Conservation (phyloP, 2,329 filamentous ascomycete genomes). For the Fusarium fujikuroi region DNA sequence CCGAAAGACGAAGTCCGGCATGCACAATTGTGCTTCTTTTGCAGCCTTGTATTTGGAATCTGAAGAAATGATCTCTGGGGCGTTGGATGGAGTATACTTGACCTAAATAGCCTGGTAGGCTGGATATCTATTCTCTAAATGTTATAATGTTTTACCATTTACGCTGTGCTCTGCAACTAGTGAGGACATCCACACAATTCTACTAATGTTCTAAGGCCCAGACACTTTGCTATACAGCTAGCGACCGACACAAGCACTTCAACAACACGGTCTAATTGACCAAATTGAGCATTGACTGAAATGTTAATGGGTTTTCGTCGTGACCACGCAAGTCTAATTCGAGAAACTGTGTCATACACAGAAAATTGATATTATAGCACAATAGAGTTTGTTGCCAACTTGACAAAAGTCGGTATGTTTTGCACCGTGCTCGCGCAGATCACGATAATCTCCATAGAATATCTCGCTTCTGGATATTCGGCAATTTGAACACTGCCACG, state of each 20-base stretch:
- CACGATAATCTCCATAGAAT: background rate
- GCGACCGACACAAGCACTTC: background rate
- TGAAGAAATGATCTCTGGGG: slow-evolving; percentile 31
- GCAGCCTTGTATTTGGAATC: slow-evolving; percentile 25
- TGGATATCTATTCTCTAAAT: slow-evolving; percentile 24
- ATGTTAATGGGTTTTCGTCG: background rate
- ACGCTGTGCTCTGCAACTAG: background rate
- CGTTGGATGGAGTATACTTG: slow-evolving; percentile 43
- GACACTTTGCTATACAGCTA: background rate
- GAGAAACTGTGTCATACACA: background rate
- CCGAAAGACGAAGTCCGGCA: slow-evolving; percentile 10
- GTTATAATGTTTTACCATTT: slow-evolving; percentile 8
- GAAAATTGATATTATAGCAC: background rate
- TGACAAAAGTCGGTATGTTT: background rate
- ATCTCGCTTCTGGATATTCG: background rate
- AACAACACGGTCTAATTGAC: background rate
- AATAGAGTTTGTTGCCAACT: background rate
- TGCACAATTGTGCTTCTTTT: slow-evolving; percentile 24
- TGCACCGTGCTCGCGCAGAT: background rate
- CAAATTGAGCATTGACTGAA: background rate
- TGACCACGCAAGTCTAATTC: background rate
- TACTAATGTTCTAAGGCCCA: background rate
- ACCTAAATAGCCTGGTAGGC: slow-evolving; percentile 37
- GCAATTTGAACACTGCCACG: background rate
- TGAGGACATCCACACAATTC: background rate